Evolutionary conservation across 2,329 filamentous ascomycete genomes (phyloP).

Genomic region (Xenoacremonium recifei): DNA sequence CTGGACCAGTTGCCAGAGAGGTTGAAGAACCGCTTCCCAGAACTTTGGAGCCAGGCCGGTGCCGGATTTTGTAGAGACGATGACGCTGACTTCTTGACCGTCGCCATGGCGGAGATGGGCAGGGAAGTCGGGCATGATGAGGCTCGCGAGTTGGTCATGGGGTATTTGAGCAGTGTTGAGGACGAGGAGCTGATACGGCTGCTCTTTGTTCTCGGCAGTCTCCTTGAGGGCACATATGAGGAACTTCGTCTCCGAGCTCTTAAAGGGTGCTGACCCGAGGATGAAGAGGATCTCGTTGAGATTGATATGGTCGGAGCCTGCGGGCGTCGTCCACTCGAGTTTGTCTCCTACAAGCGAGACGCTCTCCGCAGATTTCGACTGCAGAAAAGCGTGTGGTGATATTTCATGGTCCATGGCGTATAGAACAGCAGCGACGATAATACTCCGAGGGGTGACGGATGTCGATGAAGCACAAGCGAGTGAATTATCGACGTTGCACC

Average conservation of each 20-base stretch:
- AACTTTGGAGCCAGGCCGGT: slow-evolving; percentile 55
- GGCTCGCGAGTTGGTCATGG: slow-evolving; percentile 35
- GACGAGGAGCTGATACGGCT: slow-evolving; percentile 27
- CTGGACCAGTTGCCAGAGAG: slow-evolving; percentile 49
- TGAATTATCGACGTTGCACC: too few species aligned
- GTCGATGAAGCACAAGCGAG: too few species aligned
- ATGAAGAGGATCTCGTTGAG: slow-evolving; percentile 30
- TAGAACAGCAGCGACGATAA: too few species aligned
- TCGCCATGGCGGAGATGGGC: slow-evolving; percentile 29
- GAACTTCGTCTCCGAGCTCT: slow-evolving; percentile 4
- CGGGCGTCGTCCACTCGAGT: slow-evolving; percentile 27
- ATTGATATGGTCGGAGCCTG: slow-evolving; percentile 12
- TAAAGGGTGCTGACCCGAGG: slow-evolving; percentile 9
- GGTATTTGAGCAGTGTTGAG: slow-evolving; percentile 31
- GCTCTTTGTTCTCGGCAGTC: slow-evolving; percentile 21
- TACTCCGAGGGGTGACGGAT: too few species aligned
- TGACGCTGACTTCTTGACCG: slow-evolving; percentile 50
- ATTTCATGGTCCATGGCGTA: slow-evolving; percentile 11
- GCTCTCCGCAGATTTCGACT: slow-evolving; percentile 10
- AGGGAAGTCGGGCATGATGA: slow-evolving; percentile 39
- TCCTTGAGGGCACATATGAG: slow-evolving; percentile 41
- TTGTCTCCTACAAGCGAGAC: slow-evolving; percentile 21
- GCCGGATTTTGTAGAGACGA: slow-evolving; percentile 69
- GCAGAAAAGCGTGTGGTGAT: neutral
- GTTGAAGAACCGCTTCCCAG: slow-evolving; percentile 54